Conservation (phyloP, 352 stramenopile genomes). For the Phytophthora hybrid region DNA sequence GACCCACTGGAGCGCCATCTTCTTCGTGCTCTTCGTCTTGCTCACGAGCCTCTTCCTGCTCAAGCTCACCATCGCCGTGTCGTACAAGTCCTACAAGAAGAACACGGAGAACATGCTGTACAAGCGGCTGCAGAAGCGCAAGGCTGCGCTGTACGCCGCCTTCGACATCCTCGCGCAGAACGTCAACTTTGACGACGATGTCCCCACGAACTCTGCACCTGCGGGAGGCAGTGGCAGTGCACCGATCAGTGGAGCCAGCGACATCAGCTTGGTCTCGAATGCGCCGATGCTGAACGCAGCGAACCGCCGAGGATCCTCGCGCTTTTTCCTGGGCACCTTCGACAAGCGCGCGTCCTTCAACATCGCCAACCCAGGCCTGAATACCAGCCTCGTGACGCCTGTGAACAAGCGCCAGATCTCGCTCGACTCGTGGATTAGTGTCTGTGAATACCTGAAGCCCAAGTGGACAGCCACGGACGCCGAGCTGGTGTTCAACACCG, state of each 20-base stretch:
- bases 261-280: constrained; percentile 40
- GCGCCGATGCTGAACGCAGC: constrained; percentile 44
- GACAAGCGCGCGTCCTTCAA: constrained; percentile 58
- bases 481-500: constrained; percentile 82
- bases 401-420: constrained; percentile 67
- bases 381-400: constrained; percentile 46
- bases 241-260: constrained; percentile 26
- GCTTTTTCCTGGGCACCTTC: constrained; percentile 58
- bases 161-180: constrained; percentile 81
- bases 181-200: constrained; percentile 52
- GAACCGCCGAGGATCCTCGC: constrained; percentile 67
- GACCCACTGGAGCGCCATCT: constrained; percentile 82
- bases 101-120: constrained; percentile 88
- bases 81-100: constrained; percentile 87
- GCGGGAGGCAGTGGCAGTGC: constrained; percentile 8
- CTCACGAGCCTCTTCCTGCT: constrained; percentile 84
- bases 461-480: constrained; percentile 80
- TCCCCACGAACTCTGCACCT: constrained; percentile 12
- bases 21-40: constrained; percentile 84
- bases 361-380: constrained; percentile 35
- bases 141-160: constrained; percentile 75
- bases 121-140: constrained; percentile 88
- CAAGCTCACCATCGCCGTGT: constrained; percentile 88
- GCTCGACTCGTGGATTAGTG: constrained; percentile 72
- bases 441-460: constrained; percentile 80